phyloP scores from a whole-genome alignment of 768 basidiomycete genomes.

The Cystoderma amianthinum region DNA sequence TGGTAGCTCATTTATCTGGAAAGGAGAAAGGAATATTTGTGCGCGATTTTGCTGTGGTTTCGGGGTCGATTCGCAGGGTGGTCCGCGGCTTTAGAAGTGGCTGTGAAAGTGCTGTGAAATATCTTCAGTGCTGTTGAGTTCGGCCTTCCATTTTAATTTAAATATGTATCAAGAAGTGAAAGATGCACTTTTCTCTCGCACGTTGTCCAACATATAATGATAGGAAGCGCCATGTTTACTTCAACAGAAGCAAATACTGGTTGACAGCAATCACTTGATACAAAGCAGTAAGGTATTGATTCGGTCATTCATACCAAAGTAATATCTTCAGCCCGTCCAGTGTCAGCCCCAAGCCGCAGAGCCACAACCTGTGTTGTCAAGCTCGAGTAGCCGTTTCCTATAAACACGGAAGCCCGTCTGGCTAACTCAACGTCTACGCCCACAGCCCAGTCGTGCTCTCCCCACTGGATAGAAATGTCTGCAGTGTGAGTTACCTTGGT shows the following conservation, averaged over 20 bases:
- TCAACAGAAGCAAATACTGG: background rate
- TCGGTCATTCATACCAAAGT: constrained; percentile 18
- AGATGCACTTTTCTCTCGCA: no score
- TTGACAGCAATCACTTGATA: no score
- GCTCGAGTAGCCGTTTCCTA: constrained; percentile 44
- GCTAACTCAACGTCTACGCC: constrained; percentile 40
- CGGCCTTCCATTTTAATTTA: no score
- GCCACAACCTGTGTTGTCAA: constrained; percentile 37
- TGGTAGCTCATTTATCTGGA: no score
- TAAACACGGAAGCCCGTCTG: constrained; percentile 31
- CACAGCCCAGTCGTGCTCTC: constrained; percentile 36
- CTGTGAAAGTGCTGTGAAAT: no score
- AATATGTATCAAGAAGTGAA: no score
- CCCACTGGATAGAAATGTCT: constrained; percentile 24
- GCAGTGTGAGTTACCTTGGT: constrained; percentile 31
- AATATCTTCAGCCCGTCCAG: constrained; percentile 26
- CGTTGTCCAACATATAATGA: no score
- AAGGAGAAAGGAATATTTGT: no score
- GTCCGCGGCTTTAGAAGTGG: no score
- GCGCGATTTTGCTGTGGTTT: no score
- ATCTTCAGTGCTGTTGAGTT: no score
- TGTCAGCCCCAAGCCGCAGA: constrained; percentile 30
- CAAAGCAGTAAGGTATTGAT: background rate
- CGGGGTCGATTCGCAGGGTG: no score
- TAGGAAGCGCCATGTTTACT: background rate